Conservation (phyloP, 1,284 basidiomycete genomes). For the Cutaneotrichosporon cyanovorans region DNA sequence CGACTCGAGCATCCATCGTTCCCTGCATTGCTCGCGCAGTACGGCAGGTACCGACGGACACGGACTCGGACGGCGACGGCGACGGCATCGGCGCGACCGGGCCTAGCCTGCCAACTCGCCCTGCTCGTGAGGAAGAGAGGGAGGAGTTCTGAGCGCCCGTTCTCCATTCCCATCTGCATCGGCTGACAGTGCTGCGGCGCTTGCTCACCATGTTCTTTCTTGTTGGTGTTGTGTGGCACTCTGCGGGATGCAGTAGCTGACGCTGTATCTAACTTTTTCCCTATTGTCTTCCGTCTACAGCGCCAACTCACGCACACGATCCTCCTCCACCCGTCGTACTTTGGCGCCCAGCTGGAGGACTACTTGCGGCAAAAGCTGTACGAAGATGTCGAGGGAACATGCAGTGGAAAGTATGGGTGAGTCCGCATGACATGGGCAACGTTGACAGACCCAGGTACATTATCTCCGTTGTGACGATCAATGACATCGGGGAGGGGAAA, state of each 20-base stretch:
- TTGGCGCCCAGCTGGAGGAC: conserved; percentile 88
- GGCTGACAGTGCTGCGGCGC: not conserved
- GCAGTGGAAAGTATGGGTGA: conserved; percentile 80
- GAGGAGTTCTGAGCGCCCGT: not conserved
- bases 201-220: conserved; percentile 40
- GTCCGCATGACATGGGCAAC: conserved; percentile 13
- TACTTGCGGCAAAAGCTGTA: conserved; percentile 90
- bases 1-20: not conserved
- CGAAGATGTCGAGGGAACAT: conserved; percentile 94
- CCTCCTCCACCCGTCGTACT: conserved; percentile 93
- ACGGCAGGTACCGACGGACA: too few relatives aligned
- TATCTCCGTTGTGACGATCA: conserved; percentile 85
- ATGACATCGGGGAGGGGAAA: conserved; percentile 84
- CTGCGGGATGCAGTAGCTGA: not conserved
- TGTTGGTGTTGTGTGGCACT: conserved; percentile 30
- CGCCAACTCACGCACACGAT: conserved; percentile 94
- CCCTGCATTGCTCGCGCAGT: not conserved
- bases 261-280: conserved; percentile 16
- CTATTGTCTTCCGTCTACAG: conserved; percentile 46
- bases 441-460: conserved; percentile 60
- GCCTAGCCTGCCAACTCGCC: too few relatives aligned
- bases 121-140: too few relatives aligned
- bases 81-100: too few relatives aligned
- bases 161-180: not conserved
- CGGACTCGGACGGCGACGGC: too few relatives aligned